Evolutionary conservation across 495 filamentous ascomycete genomes (phyloP).

Genomic region (Trichoderma reesei): DNA sequence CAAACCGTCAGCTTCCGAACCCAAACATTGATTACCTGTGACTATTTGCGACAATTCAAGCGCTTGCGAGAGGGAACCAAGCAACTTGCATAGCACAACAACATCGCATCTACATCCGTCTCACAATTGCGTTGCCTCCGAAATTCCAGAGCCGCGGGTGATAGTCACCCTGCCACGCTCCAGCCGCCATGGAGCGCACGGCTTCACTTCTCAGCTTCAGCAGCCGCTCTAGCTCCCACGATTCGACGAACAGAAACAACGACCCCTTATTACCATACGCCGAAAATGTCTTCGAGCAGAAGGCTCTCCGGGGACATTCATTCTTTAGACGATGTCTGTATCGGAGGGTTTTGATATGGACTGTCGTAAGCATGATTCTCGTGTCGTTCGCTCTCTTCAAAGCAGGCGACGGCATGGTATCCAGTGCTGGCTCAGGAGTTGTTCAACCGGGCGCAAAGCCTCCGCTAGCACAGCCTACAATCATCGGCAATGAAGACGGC

Average conservation of each 20-base stretch:
- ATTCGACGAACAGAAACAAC: conserved; percentile 7
- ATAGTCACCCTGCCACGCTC: conserved; percentile 3
- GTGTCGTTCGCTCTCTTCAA: conserved; percentile 21
- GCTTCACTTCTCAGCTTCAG: conserved; percentile 8
- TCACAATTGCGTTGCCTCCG: background rate
- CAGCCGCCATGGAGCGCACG: conserved; percentile 2
- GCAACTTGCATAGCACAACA: background rate
- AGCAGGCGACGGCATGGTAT: background rate
- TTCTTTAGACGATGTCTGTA: conserved; percentile 32
- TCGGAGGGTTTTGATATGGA: conserved; percentile 34
- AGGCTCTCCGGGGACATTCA: conserved; percentile 21
- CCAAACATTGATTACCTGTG: background rate
- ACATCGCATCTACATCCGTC: too few species aligned
- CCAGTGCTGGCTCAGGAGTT: background rate
- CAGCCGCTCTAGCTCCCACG: conserved; percentile 5
- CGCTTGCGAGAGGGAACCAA: background rate
- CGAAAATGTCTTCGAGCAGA: background rate
- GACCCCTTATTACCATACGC: conserved; percentile 5
- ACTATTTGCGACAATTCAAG: background rate
- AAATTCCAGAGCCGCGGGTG: background rate
- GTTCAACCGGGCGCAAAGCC: background rate
- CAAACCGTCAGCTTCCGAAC: background rate
- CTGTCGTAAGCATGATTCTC: conserved; percentile 20
- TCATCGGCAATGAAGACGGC: background rate
- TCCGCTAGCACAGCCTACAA: background rate